Conservation (phyloP, 1,284 basidiomycete species). For the Boletus sp. region DNA sequence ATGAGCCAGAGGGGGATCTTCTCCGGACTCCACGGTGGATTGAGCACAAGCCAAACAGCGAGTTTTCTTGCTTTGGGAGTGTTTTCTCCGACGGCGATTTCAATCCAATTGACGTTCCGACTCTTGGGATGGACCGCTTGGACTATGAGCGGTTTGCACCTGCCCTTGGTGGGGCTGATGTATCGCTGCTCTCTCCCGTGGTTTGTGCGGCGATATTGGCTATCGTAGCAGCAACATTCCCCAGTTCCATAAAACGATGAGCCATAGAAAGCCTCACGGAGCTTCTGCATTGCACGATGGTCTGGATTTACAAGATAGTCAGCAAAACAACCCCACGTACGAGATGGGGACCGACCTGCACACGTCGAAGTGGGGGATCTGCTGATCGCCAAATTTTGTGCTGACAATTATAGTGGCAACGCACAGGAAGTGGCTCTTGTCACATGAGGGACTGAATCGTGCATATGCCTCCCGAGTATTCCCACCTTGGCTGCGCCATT, state of each 20-base stretch:
- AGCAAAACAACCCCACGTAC: background rate
- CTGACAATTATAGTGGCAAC: too few species aligned
- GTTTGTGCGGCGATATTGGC: conserved; percentile 16
- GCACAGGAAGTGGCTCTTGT: too few species aligned
- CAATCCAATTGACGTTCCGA: background rate
- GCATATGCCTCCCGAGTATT: too few species aligned
- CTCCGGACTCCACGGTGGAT: conserved; percentile 1
- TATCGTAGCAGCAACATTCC: conserved; percentile 15
- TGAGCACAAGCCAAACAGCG: conserved; percentile 16
- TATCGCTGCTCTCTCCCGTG: conserved; percentile 23
- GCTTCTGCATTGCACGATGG: conserved; percentile 1
- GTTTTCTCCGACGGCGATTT: conserved; percentile 4
- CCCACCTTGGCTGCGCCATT: too few species aligned
- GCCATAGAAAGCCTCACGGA: background rate
- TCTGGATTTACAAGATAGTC: background rate
- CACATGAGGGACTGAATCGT: too few species aligned
- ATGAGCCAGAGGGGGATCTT: conserved; percentile 13
- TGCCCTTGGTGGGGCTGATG: conserved; percentile 22
- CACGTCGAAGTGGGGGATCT: background rate
- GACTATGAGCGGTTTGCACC: conserved; percentile 23
- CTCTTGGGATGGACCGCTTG: conserved; percentile 20
- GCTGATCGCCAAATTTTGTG: background rate
- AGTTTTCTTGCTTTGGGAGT: conserved; percentile 12
- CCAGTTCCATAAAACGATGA: background rate
- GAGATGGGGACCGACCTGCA: conserved; percentile 12